Base-by-base conservation (phyloP, 2,329 filamentous ascomycete species). In the Davidsoniella eucalypti region DNA sequence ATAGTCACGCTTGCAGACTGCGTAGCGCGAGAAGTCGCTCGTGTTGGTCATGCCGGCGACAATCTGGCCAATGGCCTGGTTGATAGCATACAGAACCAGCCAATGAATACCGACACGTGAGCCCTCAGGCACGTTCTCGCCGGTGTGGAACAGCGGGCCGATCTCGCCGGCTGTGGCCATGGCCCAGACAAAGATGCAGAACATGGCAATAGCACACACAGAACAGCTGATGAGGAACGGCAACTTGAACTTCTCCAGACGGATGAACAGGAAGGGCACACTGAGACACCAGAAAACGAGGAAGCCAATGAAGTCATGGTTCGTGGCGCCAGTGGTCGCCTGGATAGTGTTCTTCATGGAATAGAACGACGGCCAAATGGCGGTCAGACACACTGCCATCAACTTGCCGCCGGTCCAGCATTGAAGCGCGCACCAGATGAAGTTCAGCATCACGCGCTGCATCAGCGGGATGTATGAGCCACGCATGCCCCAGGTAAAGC, bases 211-310 rank as follows among this genome's bases (percentile, higher is more conserved):
- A 12, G 64, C 65, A 50, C 66, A 70, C 57, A 67, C 69, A 4
- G 63, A 56, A 44, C 63, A 67, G 5, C 67, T 64, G 16, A 69
- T 54, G 38, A 67, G 59, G 54, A 72, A 71, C 0, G 67, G 68
- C 4, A 67, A 58, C 57, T 67, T 70, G 59, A 70, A 71, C n/a
- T 65, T 66, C 52, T 72, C 69, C 0, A 69, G 69, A 0, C 64
- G 63, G n/a, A 73, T 65, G 59, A 66, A 68, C 2, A 73, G 58
- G 53, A 74, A 70, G 0, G 70, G 70, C 0, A 65, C 61, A 14
- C 71, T 71, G 17, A 69, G 56, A 26, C 68, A 62, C 64, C 70
- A 74, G 58, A 74, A 74, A 40, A 74, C 58, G 48, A 73, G 67
- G 54, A 72, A 68, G 52, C 66, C 73, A 2, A 73, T 62, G 26